Evolutionary conservation across 192 early-diverging fungal genomes (phyloP).

Genomic region (Mortierella hygrophila): DNA sequence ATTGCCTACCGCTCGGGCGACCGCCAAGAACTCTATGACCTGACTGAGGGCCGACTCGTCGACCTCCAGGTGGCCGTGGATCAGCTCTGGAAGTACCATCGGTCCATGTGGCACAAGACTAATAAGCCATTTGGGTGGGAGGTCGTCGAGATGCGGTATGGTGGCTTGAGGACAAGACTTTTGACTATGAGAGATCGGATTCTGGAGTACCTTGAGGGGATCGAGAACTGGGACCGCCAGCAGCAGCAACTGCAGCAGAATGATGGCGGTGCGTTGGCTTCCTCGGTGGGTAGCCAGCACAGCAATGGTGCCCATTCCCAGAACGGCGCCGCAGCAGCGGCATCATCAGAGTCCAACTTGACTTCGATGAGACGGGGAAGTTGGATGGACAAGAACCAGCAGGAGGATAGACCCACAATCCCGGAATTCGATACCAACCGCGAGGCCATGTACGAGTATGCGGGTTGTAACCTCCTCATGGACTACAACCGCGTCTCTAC

Average conservation of each 20-base stretch:
- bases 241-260: conserved; percentile 17
- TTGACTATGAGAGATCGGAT: conserved; percentile 78
- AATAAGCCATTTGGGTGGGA: conserved; percentile 93
- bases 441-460: conserved; percentile 74
- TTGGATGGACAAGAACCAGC: conserved; percentile 15
- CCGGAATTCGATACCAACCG: conserved; percentile 78
- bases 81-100: conserved; percentile 85
- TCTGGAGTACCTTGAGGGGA: conserved; percentile 67
- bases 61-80: conserved; percentile 74
- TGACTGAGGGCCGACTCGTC: conserved; percentile 67
- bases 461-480: conserved; percentile 74
- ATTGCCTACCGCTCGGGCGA: conserved; percentile 69
- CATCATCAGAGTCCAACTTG: neutral
- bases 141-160: conserved; percentile 86
- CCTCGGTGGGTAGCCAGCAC: neutral
- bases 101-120: conserved; percentile 80
- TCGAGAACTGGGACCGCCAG: conserved; percentile 10
- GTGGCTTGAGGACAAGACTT: conserved; percentile 74
- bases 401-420: conserved; percentile 48
- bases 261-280: neutral
- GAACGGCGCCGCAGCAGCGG: neutral
- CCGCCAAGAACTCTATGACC: conserved; percentile 65
- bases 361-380: conserved; percentile 21
- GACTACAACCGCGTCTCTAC: conserved; percentile 76
- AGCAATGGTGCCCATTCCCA: neutral